Percentiles rank a stretch among this genome's conserved stretches.
Conservation (phyloP, 1,139 yeast species). For the Pichia sp. region DNA sequence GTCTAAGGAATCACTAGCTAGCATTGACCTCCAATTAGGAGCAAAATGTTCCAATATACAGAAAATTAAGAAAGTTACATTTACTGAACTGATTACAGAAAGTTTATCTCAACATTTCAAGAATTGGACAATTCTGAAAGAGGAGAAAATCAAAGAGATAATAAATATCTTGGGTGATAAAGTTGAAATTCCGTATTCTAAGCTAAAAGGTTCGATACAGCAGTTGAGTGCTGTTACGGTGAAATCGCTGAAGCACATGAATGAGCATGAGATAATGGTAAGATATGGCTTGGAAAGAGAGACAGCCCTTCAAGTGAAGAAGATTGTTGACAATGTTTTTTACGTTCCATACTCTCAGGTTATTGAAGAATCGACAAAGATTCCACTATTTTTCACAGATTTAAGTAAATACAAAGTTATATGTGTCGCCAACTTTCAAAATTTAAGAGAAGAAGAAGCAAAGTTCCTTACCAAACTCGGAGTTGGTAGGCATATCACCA, state of each 20-base stretch:
- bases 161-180: background rate
- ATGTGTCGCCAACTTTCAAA: constrained; percentile 6
- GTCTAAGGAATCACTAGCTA: background rate
- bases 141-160: background rate
- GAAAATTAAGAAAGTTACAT: constrained; percentile 1
- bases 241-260: constrained; percentile 1
- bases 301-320: constrained; percentile 1
- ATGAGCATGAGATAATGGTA: background rate
- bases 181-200: constrained; percentile 4
- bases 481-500: constrained; percentile 1
- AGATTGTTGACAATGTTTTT: constrained; percentile 4
- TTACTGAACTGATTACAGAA: constrained; percentile 3
- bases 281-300: constrained; percentile 11
- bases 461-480: constrained; percentile 1
- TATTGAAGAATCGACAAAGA: background rate
- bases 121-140: constrained; percentile 5
- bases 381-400: background rate
- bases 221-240: constrained; percentile 4
- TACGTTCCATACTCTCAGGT: constrained; percentile 8
- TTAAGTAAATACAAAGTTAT: constrained; percentile 1
- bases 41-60: background rate
- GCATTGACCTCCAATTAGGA: background rate
- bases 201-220: constrained; percentile 8
- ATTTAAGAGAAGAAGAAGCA: constrained; percentile 8
- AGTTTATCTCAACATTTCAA: constrained; percentile 2